These are phyloP conservation scores for Ophiostoma sp. DNA, from an alignment of 2,329 filamentous ascomycete genomes.

Conservation along the genomic window DNA sequence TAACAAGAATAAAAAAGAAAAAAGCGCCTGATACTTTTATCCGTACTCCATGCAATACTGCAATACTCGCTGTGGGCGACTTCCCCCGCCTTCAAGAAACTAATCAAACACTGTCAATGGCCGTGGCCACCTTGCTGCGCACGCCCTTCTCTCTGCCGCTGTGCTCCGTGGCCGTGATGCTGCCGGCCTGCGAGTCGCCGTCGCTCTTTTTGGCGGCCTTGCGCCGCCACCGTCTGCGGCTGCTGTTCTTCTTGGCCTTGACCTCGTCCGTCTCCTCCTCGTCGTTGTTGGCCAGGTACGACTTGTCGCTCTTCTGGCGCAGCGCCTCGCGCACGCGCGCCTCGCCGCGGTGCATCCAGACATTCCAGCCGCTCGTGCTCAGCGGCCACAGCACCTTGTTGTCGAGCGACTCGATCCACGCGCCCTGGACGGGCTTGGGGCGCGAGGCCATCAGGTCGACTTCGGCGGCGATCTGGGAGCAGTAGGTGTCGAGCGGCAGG, in stretches of 20 bases:
- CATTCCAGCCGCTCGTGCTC: conserved; percentile 41
- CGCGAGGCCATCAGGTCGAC: conserved; percentile 57
- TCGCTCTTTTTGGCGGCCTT: neutral
- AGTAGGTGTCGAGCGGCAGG: conserved; percentile 59
- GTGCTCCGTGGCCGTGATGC: neutral
- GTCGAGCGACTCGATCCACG: conserved; percentile 42
- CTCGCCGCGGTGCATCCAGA: conserved; percentile 45
- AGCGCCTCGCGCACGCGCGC: conserved; percentile 42
- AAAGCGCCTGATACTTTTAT: neutral
- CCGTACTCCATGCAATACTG: conserved; percentile 11
- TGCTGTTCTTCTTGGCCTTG: conserved; percentile 31
- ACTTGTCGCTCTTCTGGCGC: conserved; percentile 21
- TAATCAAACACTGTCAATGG: neutral
- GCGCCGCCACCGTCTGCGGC: conserved; percentile 8
- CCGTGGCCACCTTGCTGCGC: neutral
- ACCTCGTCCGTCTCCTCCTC: conserved; percentile 2
- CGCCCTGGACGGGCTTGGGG: conserved; percentile 44
- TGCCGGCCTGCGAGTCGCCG: neutral
- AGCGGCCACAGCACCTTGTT: conserved; percentile 40
- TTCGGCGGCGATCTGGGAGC: conserved; percentile 57
- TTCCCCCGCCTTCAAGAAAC: neutral
- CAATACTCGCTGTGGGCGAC: neutral
- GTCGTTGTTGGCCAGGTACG: neutral
- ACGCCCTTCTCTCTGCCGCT: neutral
- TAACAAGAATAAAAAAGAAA: neutral